Evolutionary conservation across 768 basidiomycete species (phyloP).

Genomic region (Termitomyces sp.): DNA sequence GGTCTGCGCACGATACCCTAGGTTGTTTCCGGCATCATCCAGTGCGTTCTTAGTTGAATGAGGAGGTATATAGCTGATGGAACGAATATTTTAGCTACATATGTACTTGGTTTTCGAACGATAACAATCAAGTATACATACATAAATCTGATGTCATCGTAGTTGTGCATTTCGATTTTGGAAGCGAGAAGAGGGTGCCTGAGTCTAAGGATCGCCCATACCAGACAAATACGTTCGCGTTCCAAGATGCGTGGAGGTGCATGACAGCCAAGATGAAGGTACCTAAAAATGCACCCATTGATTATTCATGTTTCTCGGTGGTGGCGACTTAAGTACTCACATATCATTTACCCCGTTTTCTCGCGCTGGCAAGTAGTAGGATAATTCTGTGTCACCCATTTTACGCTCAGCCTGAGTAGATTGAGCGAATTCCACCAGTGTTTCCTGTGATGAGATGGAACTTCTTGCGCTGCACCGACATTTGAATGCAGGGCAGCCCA

Average conservation of each 20-base stretch:
- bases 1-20: conserved; percentile 47
- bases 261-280: conserved; percentile 69
- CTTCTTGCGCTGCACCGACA: conserved; percentile 1
- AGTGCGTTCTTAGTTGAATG: conserved; percentile 41
- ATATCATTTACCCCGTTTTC: conserved; percentile 85
- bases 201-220: conserved; percentile 71
- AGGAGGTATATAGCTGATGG: conserved; percentile 44
- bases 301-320: background rate
- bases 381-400: conserved; percentile 73
- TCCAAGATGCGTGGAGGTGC: conserved; percentile 41
- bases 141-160: conserved; percentile 67
- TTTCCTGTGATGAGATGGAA: conserved; percentile 16
- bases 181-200: conserved; percentile 75
- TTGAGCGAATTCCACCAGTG: conserved; percentile 11
- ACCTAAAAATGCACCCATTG: conserved; percentile 43
- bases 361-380: conserved; percentile 79
- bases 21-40: conserved; percentile 37
- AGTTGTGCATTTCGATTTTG: conserved; percentile 52
- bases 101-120: no score
- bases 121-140: conserved; percentile 29
- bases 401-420: conserved; percentile 38
- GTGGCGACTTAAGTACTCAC: conserved; percentile 39
- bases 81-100: background rate
- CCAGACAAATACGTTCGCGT: conserved; percentile 45
- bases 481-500: conserved; percentile 3